Evolutionary conservation across 169 alveolate genomes (phyloP).

Genomic region (Plasmodium blacklocki): DNA sequence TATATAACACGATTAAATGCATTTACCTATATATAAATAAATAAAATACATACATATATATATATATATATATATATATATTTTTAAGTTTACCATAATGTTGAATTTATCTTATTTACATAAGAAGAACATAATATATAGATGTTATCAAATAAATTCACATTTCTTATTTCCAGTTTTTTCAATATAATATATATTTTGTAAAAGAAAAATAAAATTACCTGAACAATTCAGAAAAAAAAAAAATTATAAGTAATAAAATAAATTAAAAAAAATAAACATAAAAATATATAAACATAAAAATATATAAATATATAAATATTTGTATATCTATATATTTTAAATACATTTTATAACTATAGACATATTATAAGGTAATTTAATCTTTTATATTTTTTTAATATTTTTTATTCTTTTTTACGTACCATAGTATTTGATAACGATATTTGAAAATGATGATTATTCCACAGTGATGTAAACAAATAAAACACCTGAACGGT

Average conservation of each 20-base stretch:
- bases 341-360: too few relatives aligned
- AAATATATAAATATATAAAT: conserved; percentile 4
- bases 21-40: too few relatives aligned
- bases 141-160: conserved; percentile 70
- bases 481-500: conserved; percentile 34
- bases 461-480: conserved; percentile 63
- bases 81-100: conserved; percentile 44
- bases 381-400: background rate
- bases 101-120: conserved; percentile 70
- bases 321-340: background rate
- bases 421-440: conserved; percentile 65
- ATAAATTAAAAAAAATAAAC: background rate
- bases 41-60: background rate
- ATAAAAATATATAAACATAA: too few relatives aligned
- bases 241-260: background rate
- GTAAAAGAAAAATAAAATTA: conserved; percentile 58
- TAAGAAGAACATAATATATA: conserved; percentile 60
- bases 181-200: conserved; percentile 62
- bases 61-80: background rate
- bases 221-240: conserved; percentile 62
- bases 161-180: conserved; percentile 65
- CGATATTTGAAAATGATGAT: conserved; percentile 52
- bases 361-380: too few relatives aligned
- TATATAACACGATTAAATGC: background rate
- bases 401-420: conserved; percentile 30